Evolutionary conservation across 1,284 basidiomycete genomes (phyloP).

Genomic region (Cystobasidium sp.): DNA sequence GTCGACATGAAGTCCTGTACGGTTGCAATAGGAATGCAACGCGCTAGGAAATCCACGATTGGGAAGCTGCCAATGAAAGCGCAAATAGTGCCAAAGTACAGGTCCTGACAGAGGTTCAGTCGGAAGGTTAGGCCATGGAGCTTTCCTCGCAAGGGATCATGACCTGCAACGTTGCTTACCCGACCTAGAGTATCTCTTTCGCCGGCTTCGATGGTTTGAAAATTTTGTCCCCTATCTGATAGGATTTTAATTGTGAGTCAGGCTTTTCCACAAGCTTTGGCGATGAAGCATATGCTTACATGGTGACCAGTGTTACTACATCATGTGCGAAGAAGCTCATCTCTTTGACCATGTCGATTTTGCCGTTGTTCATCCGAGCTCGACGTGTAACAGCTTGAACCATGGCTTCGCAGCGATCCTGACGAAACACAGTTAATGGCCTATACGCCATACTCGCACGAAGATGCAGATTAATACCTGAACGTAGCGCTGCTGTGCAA

Average conservation of each 20-base stretch:
- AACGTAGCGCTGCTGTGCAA: conserved; percentile 12
- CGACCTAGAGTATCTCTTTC: conserved; percentile 5
- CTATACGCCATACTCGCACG: background rate
- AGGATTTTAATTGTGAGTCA: background rate
- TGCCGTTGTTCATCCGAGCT: background rate
- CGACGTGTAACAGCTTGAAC: conserved; percentile 1
- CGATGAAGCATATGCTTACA: background rate
- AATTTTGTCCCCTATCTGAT: conserved; percentile 3
- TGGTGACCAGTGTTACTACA: conserved; percentile 7
- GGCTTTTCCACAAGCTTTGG: too few species aligned
- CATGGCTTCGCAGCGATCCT: conserved; percentile 31
- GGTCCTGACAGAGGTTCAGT: too few species aligned
- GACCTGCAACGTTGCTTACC: background rate
- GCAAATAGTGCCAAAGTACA: conserved; percentile 15
- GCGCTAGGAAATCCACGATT: conserved; percentile 1
- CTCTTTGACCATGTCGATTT: conserved; percentile 9
- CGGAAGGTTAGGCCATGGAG: too few species aligned
- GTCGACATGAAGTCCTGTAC: background rate
- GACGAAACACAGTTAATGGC: background rate
- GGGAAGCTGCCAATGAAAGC: conserved; percentile 27
- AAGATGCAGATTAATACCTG: background rate
- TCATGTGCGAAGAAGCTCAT: conserved; percentile 16
- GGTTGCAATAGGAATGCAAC: background rate
- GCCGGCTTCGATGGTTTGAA: conserved; percentile 20
- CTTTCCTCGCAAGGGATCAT: too few species aligned